Base-by-base conservation (phyloP, 2,329 filamentous ascomycete genomes). In the Claviceps purpurea region DNA sequence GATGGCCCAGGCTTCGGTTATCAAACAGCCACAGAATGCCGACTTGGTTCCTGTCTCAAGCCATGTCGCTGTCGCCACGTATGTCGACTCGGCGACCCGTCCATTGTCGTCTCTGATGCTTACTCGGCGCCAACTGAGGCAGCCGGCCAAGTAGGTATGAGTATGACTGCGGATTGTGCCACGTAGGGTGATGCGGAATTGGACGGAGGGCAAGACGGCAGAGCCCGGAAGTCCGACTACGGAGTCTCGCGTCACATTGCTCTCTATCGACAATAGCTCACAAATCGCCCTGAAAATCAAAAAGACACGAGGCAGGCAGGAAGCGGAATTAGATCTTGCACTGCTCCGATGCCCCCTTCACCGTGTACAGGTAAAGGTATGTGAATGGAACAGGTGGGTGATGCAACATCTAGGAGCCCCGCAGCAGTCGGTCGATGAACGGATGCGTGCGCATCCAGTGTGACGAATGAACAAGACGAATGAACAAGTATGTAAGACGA, bases 401-500 rank as follows among this genome's bases (percentile, higher is more conserved):
- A 47, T 34, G 26, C 40, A 41, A 50, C 46, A 52, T 40, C 40
- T 44, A 16, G 30, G 30, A 52, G 30, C 30, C 30, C 30, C 30
- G 30, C 30, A n/a, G 22, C n/a, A 16, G 22, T 39, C 30, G 10
- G 41, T 42, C 20, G 40, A 34, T 39, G 10, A 44, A 34, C 22
- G 26, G 26, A n/a, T 22, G 42, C 43, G 47, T 26, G 38, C 40
- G 46, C 26, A 26, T 20, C 14, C 24, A 43, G 38, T 47, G 44
- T 40, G 44, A 50, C 52, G 44, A 48, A 50, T 50, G 39, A 41
- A 43, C 42, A 47, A 11, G 10, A 50, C 52, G 44, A 48, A 50
- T 50, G 39, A 41, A 43, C 42, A 47, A 11, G 10, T 34, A 4
- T 34, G 30, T 34, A 34, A 34, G 30, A 34, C 30, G 30, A 34